Evolutionary conservation across 805 yeast species (phyloP), one percentile per base, ranked within the genome.

Genomic region (Barnettozyma wickerhamii): DNA sequence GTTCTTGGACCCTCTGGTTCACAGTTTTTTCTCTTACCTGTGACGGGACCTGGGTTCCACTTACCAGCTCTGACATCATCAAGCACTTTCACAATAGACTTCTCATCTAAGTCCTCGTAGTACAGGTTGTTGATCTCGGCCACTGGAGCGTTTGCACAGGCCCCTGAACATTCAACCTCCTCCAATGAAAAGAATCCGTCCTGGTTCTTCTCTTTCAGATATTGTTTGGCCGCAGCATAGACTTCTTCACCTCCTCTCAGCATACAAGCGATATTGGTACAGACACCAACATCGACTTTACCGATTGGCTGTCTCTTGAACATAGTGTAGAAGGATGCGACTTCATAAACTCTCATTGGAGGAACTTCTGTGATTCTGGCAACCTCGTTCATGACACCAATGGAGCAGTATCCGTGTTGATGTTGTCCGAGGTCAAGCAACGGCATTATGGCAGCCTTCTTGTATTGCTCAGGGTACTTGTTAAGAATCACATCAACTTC

Each of bases 321-420:
- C 95, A 86, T 87, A 52, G 95, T 86, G 67, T 86, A 86, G 68
- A 86, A 86, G 31, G 95, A 84, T 24, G 95, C 95, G 49, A 86
- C 95, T 63, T 86, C 95, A 63, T 86, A 86, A 23, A 86, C 95
- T 66, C 95, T 77, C 95, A 86, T 86, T 45, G 95, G 95, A 23
- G 95, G 95, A 81, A 87, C 83, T 55, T 84, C 91, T 55, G 85
- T 72, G 57, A 82, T 55, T 63, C 81, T 78, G 40, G 95, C 95
- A 37, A 86, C 95, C 60, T 87, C 83, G 69, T 86, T 85, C 95
- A 86, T 86, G 48, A 85, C 93, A 26, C 87, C 72, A 52, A 86
- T 83, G 30, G 95, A 84, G 32, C 93, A 83, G 70, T 81, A 86
- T 1, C 95, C 95, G 41, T 72, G 71, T 64, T 86, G 95, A 56